Evolutionary conservation across 2,329 filamentous ascomycete genomes (phyloP), one percentile per base, ranked within the genome.

Genomic region (Sporothrix variecibatus): DNA sequence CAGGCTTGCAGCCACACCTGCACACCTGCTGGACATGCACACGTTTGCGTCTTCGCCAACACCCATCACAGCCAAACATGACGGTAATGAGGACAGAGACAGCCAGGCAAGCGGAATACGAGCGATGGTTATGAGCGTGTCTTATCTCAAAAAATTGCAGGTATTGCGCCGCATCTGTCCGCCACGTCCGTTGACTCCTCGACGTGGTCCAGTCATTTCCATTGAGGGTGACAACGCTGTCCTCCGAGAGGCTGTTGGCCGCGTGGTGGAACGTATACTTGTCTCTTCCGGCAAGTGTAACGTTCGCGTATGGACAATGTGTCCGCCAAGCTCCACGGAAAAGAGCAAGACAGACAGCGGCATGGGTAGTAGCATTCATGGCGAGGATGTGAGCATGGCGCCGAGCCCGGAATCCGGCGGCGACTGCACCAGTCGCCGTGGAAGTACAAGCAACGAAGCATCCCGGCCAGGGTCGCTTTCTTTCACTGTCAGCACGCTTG

Each of bases 201-300:
- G 85, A 7, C 89, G 94, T n/a, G 95, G 95, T 0, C 89, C 93
- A 0, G 88, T 98, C 51, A 91, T 98, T 76, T 92, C 93, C 0
- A 85, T 98, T 38, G 95, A 98, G 81, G 95, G 95, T 0, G 87
- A 92, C 23, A 88, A 91, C 74, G 76, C 80, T 7, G 78, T 79
- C n/a, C 77, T 88, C 28, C 79, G 88, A 11, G 81, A 84, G 1
- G 85, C 88, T 11, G 88, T 93, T 3, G 90, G 93, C 3, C 83
- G 86, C 2, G 87, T 88, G 23, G 88, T 97, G 26, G 87, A 92
- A 72, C 85, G 86, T 46, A 91, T 91, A 78, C 84, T 97, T 60
- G 77, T 79, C 2, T 81, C 80, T 6, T 83, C 83, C 15, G 81
- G 81, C 17, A 84, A 87, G 71, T 78, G 86, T 84, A 74, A 85